Evolutionary conservation across 768 basidiomycete species (phyloP).

Genomic region (Termitomyces titanicus): DNA sequence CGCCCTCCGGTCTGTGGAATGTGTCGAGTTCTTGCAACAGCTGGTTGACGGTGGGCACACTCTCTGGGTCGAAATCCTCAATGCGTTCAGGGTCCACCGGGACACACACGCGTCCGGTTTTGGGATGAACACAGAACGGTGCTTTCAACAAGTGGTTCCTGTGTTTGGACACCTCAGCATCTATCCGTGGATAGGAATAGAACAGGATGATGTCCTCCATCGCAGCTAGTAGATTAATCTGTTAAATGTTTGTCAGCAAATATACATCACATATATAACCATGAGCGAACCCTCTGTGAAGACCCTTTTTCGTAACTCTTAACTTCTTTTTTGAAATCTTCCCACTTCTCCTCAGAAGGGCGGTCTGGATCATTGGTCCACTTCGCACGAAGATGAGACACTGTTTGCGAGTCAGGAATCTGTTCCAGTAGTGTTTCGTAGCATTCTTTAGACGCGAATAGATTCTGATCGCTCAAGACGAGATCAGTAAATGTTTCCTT

Average conservation of each 20-base stretch:
- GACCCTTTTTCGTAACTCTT: conserved; percentile 28
- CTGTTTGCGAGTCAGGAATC: conserved; percentile 60
- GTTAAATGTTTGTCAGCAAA: conserved; percentile 17
- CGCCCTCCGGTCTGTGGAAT: conserved; percentile 24
- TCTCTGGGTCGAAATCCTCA: conserved; percentile 78
- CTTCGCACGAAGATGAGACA: conserved; percentile 43
- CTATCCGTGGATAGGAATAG: conserved; percentile 94
- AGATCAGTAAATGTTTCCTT: conserved; percentile 57
- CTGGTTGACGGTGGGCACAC: conserved; percentile 83
- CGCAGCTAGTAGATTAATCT: conserved; percentile 35
- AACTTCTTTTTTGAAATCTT: conserved; percentile 47
- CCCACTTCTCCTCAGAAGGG: conserved; percentile 73
- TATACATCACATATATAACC: background rate
- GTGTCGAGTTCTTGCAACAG: conserved; percentile 78
- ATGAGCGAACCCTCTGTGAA: conserved; percentile 28
- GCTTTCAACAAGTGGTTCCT: conserved; percentile 97
- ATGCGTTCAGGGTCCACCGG: conserved; percentile 78
- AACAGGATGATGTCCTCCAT: conserved; percentile 88
- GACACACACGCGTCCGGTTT: conserved; percentile 93
- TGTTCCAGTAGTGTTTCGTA: conserved; percentile 73
- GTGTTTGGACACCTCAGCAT: conserved; percentile 96
- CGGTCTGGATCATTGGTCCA: conserved; percentile 55
- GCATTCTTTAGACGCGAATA: conserved; percentile 66
- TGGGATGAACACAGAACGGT: conserved; percentile 96
- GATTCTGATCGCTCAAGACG: conserved; percentile 80